These are phyloP conservation scores for Sordaria brevicollis DNA, from an alignment of 495 filamentous ascomycete species.

Conservation along the genomic window DNA sequence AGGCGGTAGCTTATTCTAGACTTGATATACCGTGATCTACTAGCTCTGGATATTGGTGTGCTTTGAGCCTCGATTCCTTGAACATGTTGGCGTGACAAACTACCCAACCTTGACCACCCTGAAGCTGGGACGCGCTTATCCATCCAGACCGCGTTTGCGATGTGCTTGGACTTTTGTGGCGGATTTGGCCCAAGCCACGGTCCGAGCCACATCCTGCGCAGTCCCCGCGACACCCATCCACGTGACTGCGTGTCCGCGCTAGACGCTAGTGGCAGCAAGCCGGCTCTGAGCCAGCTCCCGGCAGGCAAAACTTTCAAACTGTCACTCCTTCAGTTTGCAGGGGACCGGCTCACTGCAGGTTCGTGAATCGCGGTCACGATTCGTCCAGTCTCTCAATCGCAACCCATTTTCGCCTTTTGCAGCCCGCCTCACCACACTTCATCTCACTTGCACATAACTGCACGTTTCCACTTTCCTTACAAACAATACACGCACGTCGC, in stretches of 20 bases:
- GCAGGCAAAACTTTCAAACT: neutral
- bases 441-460: neutral
- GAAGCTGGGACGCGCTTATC: neutral
- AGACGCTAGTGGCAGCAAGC: no score
- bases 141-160: neutral
- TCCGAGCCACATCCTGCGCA: neutral
- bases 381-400: neutral
- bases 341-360: neutral
- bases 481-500: neutral
- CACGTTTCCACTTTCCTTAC: neutral
- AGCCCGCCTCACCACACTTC: no score
- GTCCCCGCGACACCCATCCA: neutral
- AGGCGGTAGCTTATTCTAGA: neutral
- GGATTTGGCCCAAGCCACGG: neutral
- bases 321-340: neutral
- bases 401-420: neutral
- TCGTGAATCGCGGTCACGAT: neutral
- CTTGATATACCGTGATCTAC: neutral
- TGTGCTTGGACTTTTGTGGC: neutral
- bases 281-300: neutral
- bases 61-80: no score
- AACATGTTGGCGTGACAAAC: no score
- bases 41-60: no score
- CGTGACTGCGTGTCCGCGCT: neutral
- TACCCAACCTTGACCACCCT: no score